Percentiles rank a stretch among this genome's conserved stretches.
Conservation (phyloP, 805 yeast genomes). For the Candida germanica region DNA sequence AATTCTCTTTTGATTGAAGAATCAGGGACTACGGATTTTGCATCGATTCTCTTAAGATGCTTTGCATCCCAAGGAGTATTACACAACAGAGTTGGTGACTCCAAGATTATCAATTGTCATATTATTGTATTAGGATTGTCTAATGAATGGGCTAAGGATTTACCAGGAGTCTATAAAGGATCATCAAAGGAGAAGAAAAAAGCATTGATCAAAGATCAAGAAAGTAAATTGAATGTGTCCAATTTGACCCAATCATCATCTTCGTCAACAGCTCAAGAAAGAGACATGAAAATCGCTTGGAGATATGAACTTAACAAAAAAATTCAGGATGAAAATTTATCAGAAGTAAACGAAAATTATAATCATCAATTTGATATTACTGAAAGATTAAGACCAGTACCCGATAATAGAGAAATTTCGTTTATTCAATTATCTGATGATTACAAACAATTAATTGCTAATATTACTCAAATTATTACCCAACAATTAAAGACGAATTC, state of each 20-base stretch:
- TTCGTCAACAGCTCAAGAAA: conserved; percentile 11
- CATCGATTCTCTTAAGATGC: conserved; percentile 62
- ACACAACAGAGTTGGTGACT: conserved; percentile 49
- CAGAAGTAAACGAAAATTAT: conserved; percentile 47
- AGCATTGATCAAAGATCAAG: conserved; percentile 52
- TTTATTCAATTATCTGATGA: conserved; percentile 42
- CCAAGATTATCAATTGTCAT: conserved; percentile 47
- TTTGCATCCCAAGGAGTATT: conserved; percentile 76
- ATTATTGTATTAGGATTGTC: conserved; percentile 61
- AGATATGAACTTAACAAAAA: conserved; percentile 60
- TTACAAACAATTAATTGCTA: conserved; percentile 25
- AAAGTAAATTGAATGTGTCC: conserved; percentile 64
- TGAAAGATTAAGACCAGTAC: conserved; percentile 62
- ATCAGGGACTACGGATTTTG: conserved; percentile 83
- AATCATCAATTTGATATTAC: conserved; percentile 75
- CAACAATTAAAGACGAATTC: conserved; percentile 37
- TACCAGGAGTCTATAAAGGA: conserved; percentile 78
- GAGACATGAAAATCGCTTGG: conserved; percentile 89
- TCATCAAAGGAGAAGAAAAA: conserved; percentile 63
- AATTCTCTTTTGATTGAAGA: conserved; percentile 71
- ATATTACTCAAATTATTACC: conserved; percentile 40
- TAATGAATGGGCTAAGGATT: conserved; percentile 57
- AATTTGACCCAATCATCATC: conserved; percentile 44
- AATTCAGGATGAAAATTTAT: conserved; percentile 17
- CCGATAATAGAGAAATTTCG: conserved; percentile 58